Conservation (phyloP, 371 early-diverging fungal genomes). For the Scutellospora calospora region DNA sequence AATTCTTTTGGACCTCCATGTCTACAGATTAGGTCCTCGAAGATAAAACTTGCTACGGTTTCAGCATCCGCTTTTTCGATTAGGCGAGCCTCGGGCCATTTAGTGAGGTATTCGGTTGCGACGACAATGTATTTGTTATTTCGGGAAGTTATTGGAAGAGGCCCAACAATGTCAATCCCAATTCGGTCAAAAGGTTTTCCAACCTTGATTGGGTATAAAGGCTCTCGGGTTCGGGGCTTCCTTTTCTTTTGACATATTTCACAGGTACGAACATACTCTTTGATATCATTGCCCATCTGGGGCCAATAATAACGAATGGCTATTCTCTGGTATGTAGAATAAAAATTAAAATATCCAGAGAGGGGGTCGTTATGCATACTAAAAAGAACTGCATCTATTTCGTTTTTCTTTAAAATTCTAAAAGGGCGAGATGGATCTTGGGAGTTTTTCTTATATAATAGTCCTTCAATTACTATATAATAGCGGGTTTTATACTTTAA, state of each 20-base stretch:
- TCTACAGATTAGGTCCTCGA: conserved; percentile 48
- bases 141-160: background rate
- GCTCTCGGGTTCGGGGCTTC: background rate
- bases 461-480: too few relatives aligned
- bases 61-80: conserved; percentile 46
- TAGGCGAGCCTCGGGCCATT: conserved; percentile 54
- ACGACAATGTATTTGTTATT: conserved; percentile 48
- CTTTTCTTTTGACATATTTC: background rate
- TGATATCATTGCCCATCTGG: background rate
- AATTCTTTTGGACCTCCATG: conserved; percentile 51
- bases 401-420: too few relatives aligned
- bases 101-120: too few relatives aligned
- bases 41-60: conserved; percentile 50
- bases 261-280: conserved; percentile 11
- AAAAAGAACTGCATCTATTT: too few relatives aligned
- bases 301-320: background rate
- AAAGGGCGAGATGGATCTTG: too few relatives aligned
- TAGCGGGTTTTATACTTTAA: too few relatives aligned
- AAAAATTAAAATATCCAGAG: too few relatives aligned
- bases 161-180: conserved; percentile 53
- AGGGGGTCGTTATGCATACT: too few relatives aligned
- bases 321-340: too few relatives aligned
- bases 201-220: background rate
- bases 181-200: background rate
- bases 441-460: too few relatives aligned